Conservation (phyloP, 305 asterid species). For the Solanum hybrid region DNA sequence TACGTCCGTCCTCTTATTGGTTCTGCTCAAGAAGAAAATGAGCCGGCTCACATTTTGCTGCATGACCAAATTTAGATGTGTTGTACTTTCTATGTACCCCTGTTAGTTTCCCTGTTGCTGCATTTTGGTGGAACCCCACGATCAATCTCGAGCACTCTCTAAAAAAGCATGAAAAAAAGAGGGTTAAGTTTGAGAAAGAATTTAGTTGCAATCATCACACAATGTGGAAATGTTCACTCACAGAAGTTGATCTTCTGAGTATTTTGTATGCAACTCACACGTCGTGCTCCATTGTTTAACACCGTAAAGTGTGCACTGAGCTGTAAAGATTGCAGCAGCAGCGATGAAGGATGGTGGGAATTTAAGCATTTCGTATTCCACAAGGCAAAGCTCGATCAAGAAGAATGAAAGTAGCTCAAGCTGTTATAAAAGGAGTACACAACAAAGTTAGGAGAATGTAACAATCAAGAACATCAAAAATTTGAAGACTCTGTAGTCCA, state of each 20-base stretch:
- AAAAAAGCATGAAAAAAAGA: neutral
- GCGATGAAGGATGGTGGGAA: slow-evolving; percentile 72
- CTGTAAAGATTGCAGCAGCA: slow-evolving; percentile 69
- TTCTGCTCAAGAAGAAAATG: slow-evolving; percentile 43
- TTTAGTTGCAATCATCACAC: neutral
- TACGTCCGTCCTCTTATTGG: slow-evolving; percentile 18
- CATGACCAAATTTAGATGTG: slow-evolving; percentile 53
- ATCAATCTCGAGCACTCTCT: slow-evolving; percentile 61
- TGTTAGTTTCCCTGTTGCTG: slow-evolving; percentile 59
- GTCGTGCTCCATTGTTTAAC: slow-evolving; percentile 68
- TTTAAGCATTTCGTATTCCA: slow-evolving; percentile 79
- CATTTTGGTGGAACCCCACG: slow-evolving; percentile 47
- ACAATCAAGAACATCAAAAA: neutral
- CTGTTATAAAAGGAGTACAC: slow-evolving; percentile 18
- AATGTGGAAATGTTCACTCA: slow-evolving; percentile 13
- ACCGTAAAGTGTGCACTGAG: slow-evolving; percentile 62
- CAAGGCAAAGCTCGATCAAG: slow-evolving; percentile 81
- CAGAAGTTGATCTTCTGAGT: slow-evolving; percentile 64
- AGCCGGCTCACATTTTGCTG: slow-evolving; percentile 64
- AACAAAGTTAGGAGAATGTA: neutral
- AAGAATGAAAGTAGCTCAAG: slow-evolving; percentile 70
- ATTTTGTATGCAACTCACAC: slow-evolving; percentile 70
- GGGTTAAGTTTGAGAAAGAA: neutral
- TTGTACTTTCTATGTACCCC: slow-evolving; percentile 77
- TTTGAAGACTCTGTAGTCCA: neutral